phyloP scores from a whole-genome alignment of 345 rosid genomes.

The Citrus reticulata region DNA sequence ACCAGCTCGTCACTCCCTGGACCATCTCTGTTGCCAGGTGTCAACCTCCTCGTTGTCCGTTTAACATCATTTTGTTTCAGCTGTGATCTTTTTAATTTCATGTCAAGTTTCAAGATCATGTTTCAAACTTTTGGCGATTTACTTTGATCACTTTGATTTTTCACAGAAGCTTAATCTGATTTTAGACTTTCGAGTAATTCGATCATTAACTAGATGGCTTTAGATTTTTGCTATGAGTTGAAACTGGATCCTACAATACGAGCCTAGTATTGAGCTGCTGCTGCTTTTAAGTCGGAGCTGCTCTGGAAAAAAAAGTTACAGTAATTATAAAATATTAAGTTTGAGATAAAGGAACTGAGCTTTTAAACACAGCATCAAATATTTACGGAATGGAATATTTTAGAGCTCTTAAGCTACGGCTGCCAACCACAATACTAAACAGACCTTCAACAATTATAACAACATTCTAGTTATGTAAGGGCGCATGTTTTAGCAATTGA shows the following conservation, averaged over 20 bases:
- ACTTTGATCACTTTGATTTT: neutral
- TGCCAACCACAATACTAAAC: neutral
- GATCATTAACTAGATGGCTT: too few relatives aligned
- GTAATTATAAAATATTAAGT: too few relatives aligned
- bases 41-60: constrained; percentile 4
- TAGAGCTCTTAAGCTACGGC: too few relatives aligned
- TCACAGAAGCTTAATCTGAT: neutral
- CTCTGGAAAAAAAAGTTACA: too few relatives aligned
- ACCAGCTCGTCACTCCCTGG: constrained; percentile 89
- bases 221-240: neutral
- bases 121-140: too few relatives aligned
- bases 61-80: neutral
- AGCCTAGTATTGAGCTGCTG: too few relatives aligned
- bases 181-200: neutral
- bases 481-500: neutral
- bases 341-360: too few relatives aligned
- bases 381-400: too few relatives aligned
- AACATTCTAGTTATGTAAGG: too few relatives aligned
- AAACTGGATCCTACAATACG: neutral
- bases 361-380: too few relatives aligned
- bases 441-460: too few relatives aligned
- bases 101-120: neutral
- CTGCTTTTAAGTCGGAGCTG: too few relatives aligned
- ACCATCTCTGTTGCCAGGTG: constrained; percentile 77
- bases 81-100: neutral